Conservation (phyloP, 1,284 basidiomycete species). For the Trichosporon coremiiforme region DNA sequence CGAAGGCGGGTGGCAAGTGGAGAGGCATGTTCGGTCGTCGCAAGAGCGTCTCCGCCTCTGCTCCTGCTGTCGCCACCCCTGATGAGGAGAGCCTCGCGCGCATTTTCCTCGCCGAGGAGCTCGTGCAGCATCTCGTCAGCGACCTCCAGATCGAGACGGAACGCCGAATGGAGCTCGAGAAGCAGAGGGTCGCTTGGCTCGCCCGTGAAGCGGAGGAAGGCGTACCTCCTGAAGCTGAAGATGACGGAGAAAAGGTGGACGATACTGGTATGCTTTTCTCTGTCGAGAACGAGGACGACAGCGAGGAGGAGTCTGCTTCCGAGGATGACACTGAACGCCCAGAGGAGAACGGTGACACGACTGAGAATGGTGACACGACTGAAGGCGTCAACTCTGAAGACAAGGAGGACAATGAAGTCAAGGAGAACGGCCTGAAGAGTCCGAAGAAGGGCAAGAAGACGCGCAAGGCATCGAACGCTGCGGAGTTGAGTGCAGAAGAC, state of each 20-base stretch:
- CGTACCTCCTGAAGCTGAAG: constrained; percentile 28
- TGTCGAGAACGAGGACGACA: constrained; percentile 18
- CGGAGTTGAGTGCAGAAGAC: constrained; percentile 11
- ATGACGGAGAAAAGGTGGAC: constrained; percentile 17
- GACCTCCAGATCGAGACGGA: constrained; percentile 70
- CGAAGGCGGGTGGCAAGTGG: constrained; percentile 18
- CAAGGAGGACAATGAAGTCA: constrained; percentile 4
- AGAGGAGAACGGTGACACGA: neutral
- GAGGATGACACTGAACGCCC: neutral
- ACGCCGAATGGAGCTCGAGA: constrained; percentile 63
- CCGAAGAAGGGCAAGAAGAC: constrained; percentile 10
- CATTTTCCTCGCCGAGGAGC: constrained; percentile 64
- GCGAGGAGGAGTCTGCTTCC: constrained; percentile 10
- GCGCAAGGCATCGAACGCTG: constrained; percentile 18
- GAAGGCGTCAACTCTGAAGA: constrained; percentile 5
- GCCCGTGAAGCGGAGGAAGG: constrained; percentile 49
- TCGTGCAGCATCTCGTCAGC: constrained; percentile 64
- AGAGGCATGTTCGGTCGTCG: neutral
- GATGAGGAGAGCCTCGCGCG: constrained; percentile 59
- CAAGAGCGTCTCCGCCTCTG: constrained; percentile 18
- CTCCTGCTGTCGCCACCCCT: constrained; percentile 15
- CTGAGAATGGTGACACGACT: neutral
- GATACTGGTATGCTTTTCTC: constrained; percentile 17
- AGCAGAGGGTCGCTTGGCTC: constrained; percentile 53
- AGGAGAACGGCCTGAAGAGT: neutral